Evolutionary conservation across 139 green algal species (phyloP), one percentile per base, ranked within the genome.

Genomic region (Micractinium conductrix): DNA sequence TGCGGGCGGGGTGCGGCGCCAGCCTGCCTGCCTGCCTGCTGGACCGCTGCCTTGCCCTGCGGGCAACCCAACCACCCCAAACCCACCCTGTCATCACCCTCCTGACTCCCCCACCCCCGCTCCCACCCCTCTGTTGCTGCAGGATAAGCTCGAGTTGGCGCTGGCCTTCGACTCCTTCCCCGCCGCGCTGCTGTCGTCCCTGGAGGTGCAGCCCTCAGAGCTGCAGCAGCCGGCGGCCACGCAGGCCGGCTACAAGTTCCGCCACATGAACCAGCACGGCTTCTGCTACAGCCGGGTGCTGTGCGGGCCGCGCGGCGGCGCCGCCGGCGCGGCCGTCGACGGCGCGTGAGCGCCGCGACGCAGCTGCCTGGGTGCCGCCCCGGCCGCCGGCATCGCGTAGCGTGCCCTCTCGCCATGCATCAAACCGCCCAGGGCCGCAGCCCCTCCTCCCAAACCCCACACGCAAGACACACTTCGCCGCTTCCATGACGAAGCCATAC

Each of bases 201-300:
- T 58, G 48, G 48, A 19, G 53, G 26, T 21, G 53, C 53, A 62
- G 19, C 53, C 53, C 2, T 19, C 53, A 16, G 8, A 9, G 53
- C 53, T 30, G 53, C 53, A 28, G 53, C 53, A 62, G 53, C 53
- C 5, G n/a, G n/a, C n/a, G n/a, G n/a, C n/a, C n/a, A n/a, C n/a
- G 53, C 8, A 62, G 53, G 19, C 24, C 19, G 53, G 2, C 19
- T 62, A 62, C 53, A 62, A 62, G 53, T 40, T 72, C 10, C 65
- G 65, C 65, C 65, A 72, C 65, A 37, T 37, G 10, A 72, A 72
- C 65, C n/a, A 72, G 65, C 65, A 44, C 35, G 65, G 65, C 33
- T 43, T 72, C 33, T 72, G 65, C 65, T 72, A 28, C 65, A 44
- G 33, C 1, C 35, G 65, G 33, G 21, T 72, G 65, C 65, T 44